Evolutionary conservation across 2,329 filamentous ascomycete species (phyloP), one percentile per base, ranked within the genome.

Genomic region (Geosmithia putterillii): DNA sequence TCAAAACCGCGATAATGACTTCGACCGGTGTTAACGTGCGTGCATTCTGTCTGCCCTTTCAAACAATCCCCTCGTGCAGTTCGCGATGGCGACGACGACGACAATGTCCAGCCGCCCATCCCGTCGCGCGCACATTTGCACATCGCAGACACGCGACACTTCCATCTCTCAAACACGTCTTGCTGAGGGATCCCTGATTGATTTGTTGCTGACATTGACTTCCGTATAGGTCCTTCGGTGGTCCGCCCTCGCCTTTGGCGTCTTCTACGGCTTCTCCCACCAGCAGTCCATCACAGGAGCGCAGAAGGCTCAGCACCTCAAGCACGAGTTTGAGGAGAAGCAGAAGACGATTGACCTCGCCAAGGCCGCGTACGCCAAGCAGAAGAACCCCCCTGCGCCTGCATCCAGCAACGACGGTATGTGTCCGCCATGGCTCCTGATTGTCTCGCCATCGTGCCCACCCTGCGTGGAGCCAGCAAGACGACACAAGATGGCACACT

Each of bases 251-350:
- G 85, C 81, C 60, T 74, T 87, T 59, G 92, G 92, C 63, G 71
- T 96, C 62, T 82, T 95, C 70, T 98, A 98, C 73, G 92, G 92
- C 65, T 80, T 95, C 73, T 86, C 82, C 67, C 90, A 95, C 73
- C 92, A 98, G 73, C 74, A 83, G 60, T 76, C 79, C 49, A 83
- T 98, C 65, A 81, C 70, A 54, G 66, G 84, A 45, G 66, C 76
- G 57, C 79, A 88, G 59, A 84, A 81, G 68, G 67, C 75, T 48
- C 73, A 80, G 53, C 77, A 81, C 56, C 75, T 78, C 56, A 71
- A 94, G 66, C 79, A 79, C 61, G 86, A 95, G 64, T 96, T 90
- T 64, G 75, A 89, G 61, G 83, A 86, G 69, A 94, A 96, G 76
- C 77, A 88, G 69, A 78, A 81, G 55, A 74, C 96, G 73, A 96